Percentiles rank a stretch among this genome's conserved stretches.
phyloP scores from a whole-genome alignment of 2,329 filamentous ascomycete species.

The Exophiala sp. region DNA sequence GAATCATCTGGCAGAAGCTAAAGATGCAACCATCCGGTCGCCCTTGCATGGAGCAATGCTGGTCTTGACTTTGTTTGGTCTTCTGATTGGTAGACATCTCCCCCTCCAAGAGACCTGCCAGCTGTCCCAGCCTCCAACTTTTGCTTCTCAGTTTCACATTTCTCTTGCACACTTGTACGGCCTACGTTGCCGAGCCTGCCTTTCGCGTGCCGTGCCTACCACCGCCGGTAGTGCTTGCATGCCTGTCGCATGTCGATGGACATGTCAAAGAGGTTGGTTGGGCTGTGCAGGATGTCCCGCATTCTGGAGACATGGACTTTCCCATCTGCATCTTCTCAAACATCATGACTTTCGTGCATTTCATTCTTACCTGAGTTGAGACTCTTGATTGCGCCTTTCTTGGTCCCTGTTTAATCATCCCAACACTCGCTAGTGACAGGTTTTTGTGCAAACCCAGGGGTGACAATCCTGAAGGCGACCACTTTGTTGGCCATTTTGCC shows the following conservation, averaged over 20 bases:
- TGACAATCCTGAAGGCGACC: constrained; percentile 14
- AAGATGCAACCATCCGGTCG: constrained; percentile 13
- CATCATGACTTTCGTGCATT: constrained; percentile 29
- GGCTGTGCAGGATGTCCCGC: constrained; percentile 12
- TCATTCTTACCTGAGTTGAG: constrained; percentile 28
- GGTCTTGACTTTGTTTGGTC: constrained; percentile 12
- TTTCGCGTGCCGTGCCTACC: neutral
- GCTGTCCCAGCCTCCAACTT: constrained; percentile 25
- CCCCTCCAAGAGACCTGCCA: constrained; percentile 18
- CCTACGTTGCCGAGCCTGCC: neutral
- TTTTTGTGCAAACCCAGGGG: neutral
- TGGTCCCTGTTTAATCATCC: constrained; percentile 27
- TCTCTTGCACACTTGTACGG: constrained; percentile 13
- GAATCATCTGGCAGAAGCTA: constrained; percentile 15
- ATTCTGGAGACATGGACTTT: constrained; percentile 21
- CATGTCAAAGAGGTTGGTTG: constrained; percentile 14
- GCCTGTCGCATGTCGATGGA: neutral
- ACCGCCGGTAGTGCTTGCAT: neutral
- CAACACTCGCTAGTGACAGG: constrained; percentile 23
- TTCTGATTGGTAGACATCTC: constrained; percentile 18
- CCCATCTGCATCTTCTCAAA: constrained; percentile 15
- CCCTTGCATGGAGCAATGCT: constrained; percentile 26
- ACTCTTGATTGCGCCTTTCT: constrained; percentile 24
- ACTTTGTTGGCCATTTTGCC: constrained; percentile 16
- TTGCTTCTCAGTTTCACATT: constrained; percentile 22